Conservation (phyloP, 1,139 yeast genomes). For the Scheffersomyces insectosa region DNA sequence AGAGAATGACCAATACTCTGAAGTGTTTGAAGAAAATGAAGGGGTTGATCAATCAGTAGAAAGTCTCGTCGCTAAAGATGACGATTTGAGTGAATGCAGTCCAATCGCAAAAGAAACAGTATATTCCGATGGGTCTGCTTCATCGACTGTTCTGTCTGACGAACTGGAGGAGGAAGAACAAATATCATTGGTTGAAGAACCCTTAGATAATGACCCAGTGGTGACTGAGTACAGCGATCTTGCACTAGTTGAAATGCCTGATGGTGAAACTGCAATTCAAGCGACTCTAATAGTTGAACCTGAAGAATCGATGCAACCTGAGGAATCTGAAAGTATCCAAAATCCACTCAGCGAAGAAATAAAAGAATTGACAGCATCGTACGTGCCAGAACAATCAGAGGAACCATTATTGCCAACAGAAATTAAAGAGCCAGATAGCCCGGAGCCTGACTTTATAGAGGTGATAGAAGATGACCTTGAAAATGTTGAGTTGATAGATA, state of each 20-base stretch:
- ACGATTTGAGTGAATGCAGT: constrained; percentile 1
- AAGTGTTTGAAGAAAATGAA: constrained; percentile 2
- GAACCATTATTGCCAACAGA: background rate
- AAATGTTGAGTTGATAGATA: background rate
- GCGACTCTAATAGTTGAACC: background rate
- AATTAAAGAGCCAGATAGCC: background rate
- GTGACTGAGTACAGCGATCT: background rate
- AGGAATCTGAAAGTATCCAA: constrained; percentile 4
- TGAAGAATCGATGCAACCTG: constrained; percentile 6
- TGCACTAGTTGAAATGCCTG: constrained; percentile 1
- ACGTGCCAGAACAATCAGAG: background rate
- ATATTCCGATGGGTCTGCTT: too few species aligned
- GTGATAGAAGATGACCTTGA: background rate
- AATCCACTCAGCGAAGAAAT: background rate
- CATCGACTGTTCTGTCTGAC: too few species aligned
- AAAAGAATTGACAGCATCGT: background rate
- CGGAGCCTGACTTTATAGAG: background rate
- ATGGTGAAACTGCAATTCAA: constrained; percentile 1
- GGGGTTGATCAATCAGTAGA: constrained; percentile 6
- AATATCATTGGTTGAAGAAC: too few species aligned
- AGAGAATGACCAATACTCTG: background rate
- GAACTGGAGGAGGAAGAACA: too few species aligned
- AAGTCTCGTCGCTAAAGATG: constrained; percentile 5
- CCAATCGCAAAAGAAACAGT: background rate
- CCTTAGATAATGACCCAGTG: background rate